Evolutionary conservation across 2,329 filamentous ascomycete species (phyloP).

Genomic region (Macroventuria anomochaeta): DNA sequence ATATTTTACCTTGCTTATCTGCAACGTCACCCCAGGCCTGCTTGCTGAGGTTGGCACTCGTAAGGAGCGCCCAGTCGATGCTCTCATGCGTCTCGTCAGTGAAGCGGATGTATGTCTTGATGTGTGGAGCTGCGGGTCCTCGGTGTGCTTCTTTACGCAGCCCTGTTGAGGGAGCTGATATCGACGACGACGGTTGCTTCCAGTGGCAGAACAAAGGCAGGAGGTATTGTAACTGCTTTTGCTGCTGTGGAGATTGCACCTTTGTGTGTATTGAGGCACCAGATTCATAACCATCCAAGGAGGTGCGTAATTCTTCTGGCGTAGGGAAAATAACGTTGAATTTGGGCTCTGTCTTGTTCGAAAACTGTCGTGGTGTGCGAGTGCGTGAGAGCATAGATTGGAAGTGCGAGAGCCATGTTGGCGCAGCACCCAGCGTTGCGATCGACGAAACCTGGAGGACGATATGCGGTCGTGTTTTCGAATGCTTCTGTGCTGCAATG

Average conservation of each 20-base stretch:
- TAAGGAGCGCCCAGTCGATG: slow-evolving; percentile 85
- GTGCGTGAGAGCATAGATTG: slow-evolving; percentile 42
- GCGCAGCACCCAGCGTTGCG: slow-evolving; percentile 73
- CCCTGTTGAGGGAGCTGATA: not conserved
- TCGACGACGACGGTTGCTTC: slow-evolving; percentile 54
- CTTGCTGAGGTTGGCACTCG: slow-evolving; percentile 89
- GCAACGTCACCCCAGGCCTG: slow-evolving; percentile 82
- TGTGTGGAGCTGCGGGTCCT: slow-evolving; percentile 77
- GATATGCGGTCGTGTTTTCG: slow-evolving; percentile 44
- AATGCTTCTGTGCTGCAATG: slow-evolving; percentile 40
- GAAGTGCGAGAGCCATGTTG: slow-evolving; percentile 73
- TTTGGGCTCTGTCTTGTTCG: slow-evolving; percentile 44
- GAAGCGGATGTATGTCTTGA: slow-evolving; percentile 86
- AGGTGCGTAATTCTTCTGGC: slow-evolving; percentile 75
- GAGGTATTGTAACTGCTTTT: slow-evolving; percentile 76
- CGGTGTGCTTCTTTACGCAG: slow-evolving; percentile 33
- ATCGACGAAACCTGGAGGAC: slow-evolving; percentile 79
- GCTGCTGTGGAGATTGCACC: slow-evolving; percentile 71
- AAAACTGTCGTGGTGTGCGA: not conserved
- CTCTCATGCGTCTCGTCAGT: slow-evolving; percentile 45
- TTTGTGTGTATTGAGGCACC: slow-evolving; percentile 85
- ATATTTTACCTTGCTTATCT: slow-evolving; percentile 64
- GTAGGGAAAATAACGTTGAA: slow-evolving; percentile 84
- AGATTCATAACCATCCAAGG: slow-evolving; percentile 77
- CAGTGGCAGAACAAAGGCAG: slow-evolving; percentile 76